Evolutionary conservation across 202 grass and related monocot genomes (phyloP).

Genomic region (Hordeum pubiflorum): DNA sequence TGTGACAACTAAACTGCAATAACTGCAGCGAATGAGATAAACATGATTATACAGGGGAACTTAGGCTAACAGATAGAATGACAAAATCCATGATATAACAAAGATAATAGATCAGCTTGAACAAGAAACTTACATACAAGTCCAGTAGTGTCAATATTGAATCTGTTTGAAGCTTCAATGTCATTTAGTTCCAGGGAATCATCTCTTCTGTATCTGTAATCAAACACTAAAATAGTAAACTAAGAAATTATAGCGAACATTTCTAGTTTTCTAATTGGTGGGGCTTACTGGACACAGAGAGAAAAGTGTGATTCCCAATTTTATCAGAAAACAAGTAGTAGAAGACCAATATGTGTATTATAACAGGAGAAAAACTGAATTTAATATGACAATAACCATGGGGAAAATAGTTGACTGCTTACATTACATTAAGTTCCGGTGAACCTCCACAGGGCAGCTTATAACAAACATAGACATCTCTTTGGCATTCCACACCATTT

Average conservation of each 20-base stretch:
- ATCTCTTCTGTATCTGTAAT: constrained; percentile 74
- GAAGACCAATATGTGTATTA: not conserved
- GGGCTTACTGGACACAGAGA: constrained; percentile 10
- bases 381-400: not conserved
- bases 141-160: constrained; percentile 76
- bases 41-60: not conserved
- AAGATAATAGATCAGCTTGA: constrained; percentile 17
- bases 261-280: constrained; percentile 2
- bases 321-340: not conserved
- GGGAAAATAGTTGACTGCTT: constrained; percentile 30
- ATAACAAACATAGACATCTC: constrained; percentile 46
- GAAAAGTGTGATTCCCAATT: constrained; percentile 7
- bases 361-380: not conserved
- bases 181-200: constrained; percentile 72
- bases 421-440: constrained; percentile 57
- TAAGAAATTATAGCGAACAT: constrained; percentile 15
- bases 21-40: not conserved
- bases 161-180: constrained; percentile 60
- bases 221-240: constrained; percentile 16
- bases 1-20: not conserved
- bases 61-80: constrained; percentile 12
- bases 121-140: constrained; percentile 75
- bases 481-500: constrained; percentile 25
- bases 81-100: constrained; percentile 6
- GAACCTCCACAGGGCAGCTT: constrained; percentile 43